Evolutionary conservation across 139 green algal genomes (phyloP), one percentile per base, ranked within the genome.

Genomic region (Micromonas pusilla): DNA sequence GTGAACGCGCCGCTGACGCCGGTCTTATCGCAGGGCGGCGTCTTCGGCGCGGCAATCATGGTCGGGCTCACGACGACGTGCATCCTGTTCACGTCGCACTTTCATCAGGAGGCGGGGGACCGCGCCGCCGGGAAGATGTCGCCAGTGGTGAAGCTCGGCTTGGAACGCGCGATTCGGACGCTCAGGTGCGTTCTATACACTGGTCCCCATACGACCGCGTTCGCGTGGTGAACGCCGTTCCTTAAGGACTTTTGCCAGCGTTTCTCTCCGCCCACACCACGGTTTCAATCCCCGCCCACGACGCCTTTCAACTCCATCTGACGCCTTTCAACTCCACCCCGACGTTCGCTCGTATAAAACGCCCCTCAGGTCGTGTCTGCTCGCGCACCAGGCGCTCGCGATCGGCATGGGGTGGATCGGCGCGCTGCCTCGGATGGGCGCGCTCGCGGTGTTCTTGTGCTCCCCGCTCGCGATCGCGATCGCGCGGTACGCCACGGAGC

Each of bases 31-130:
- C 31, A 70, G 36, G 31, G 38, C 4, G 71, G 81, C 26, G 81
- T 90, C 53, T 85, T 83, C 72, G 73, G 79, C 1, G 38, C 78
- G 3, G 81, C 86, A 3, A 52, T 86, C 9, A 64, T 96, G 31
- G 86, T 97, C 0, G 94, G 94, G 37, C 39, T 92, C 45, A 96
- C 90, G 52, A 97, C 93, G 28, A 92, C 89, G 28, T 68, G 84
- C 77, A 95, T 98, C 80, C 87, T 98, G 4, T 96, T 98, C 85
- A 95, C 89, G 84, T 92, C 85, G 70, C 94, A 98, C 86, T 98
- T 96, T 75, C 94, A 98, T 78, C 82, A 86, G 73, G 90, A 94
- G 57, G 86, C 91, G 28, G 91, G 90, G 4, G 72, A 78, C 26
- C 31, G 33, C 23, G 52, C 53, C 1, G 53, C 52, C 52, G 72